Percentiles rank a stretch among this genome's conserved stretches.
These are phyloP conservation scores for Loxodes magnus DNA, from an alignment of 73 alveolate species.

Conservation along the genomic window DNA sequence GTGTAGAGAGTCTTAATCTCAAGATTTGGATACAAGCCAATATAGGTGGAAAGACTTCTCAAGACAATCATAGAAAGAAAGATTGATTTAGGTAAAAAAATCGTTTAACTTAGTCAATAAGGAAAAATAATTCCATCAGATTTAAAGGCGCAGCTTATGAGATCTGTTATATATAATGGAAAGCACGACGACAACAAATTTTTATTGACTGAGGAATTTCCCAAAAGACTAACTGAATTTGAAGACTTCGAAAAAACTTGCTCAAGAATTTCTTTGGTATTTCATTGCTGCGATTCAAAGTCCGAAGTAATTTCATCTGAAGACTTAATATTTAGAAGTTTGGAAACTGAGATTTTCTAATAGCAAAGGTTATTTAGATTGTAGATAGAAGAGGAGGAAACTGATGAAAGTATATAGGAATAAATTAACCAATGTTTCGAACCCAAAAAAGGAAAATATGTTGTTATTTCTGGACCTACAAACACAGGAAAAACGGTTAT, in stretches of 20 bases:
- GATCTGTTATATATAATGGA: constrained; percentile 37
- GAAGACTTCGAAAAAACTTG: constrained; percentile 44
- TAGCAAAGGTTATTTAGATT: not conserved
- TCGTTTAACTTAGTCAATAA: constrained; percentile 18
- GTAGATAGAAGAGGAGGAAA: not conserved
- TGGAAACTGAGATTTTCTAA: constrained; percentile 13
- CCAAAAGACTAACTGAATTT: constrained; percentile 38
- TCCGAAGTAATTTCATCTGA: constrained; percentile 2
- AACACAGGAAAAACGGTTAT: constrained; percentile 5
- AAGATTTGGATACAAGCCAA: constrained; percentile 20
- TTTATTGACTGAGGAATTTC: constrained; percentile 28
- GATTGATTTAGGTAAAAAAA: constrained; percentile 41
- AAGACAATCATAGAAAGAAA: constrained; percentile 29
- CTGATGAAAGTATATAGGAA: constrained; percentile 25
- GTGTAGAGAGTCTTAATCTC: constrained; percentile 8
- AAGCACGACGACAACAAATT: constrained; percentile 21
- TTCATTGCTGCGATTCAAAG: too few species aligned
- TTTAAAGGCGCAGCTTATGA: constrained; percentile 30
- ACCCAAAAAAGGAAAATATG: not conserved
- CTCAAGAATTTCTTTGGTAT: constrained; percentile 31
- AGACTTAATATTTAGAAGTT: constrained; percentile 11
- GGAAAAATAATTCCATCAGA: constrained; percentile 56
- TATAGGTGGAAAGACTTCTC: constrained; percentile 28
- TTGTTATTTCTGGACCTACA: not conserved
- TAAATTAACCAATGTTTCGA: constrained; percentile 1